Base-by-base conservation (phyloP, 345 rosid genomes). In the Dovyalis caffra region DNA sequence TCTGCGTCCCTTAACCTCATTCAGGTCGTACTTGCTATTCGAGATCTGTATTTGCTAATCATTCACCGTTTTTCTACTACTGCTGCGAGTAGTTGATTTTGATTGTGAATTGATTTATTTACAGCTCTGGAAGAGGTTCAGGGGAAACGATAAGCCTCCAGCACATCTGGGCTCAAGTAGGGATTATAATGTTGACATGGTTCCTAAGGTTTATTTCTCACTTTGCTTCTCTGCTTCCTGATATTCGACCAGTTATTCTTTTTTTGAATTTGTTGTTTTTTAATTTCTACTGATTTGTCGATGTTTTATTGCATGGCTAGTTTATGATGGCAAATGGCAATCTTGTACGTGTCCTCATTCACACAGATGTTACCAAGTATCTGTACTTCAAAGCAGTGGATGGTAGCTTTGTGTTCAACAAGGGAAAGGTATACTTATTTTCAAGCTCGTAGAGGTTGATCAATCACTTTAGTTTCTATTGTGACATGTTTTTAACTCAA, bases 301-400 rank as follows among this genome's bases (percentile, higher is more conserved):
- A 23, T 29, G 10, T 80, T 63, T 58, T 18, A 72, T 53, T 68
- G 26, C 40, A 81, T 70, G 32, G 61, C 70, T 76, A 95, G 98
- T 96, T 96, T 74, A 96, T 96, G 91, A 96, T 93, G 98, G 98
- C 97, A 63, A 96, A 96, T 78, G 99, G 98, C 18, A 82, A 89
- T 85, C 99, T 96, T 82, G 99, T 93, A 28, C 98, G 98, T 8
- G 98, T 96, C 64, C 99, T 96, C 76, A 96, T 96, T 74, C 99
- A 90, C 74, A 92, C 99, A 0, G 91, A 92, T 83, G 97, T 96
- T 66, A 91, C 98, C 11, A 95, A 93, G 86, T 95, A 95, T 82
- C 78, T 95, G 60, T 90, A 77, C 83, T 96, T 96, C 77, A 96
- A 96, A 83, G 95, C 99, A 35, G 99, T 92, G 47, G 99, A 96